Conservation (phyloP, 805 yeast species). For the Yarrowia sp. region DNA sequence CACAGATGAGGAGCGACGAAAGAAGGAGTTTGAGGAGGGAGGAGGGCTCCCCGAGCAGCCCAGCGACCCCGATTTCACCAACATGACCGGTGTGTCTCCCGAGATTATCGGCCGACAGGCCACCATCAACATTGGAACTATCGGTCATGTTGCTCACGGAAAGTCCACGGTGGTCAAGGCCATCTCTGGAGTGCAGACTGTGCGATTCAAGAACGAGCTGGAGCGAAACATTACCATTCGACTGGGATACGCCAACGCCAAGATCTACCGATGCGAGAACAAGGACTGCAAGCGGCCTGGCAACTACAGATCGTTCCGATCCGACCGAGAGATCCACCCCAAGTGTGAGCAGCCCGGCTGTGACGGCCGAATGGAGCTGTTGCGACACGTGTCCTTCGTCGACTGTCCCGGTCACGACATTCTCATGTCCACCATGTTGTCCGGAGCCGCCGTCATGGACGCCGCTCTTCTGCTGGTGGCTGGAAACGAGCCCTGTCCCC, state of each 20-base stretch:
- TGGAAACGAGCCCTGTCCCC: slow-evolving; percentile 99
- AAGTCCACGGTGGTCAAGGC: slow-evolving; percentile 93
- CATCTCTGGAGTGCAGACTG: slow-evolving; percentile 98
- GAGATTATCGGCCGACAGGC: slow-evolving; percentile 97
- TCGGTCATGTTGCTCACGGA: slow-evolving; percentile 97
- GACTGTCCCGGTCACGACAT: slow-evolving; percentile 99
- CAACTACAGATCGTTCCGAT: slow-evolving; percentile 91
- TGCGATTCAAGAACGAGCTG: slow-evolving; percentile 97
- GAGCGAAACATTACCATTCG: slow-evolving; percentile 99
- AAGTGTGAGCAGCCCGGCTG: slow-evolving; percentile 89
- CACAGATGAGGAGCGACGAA: slow-evolving; percentile 74
- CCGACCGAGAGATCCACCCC: slow-evolving; percentile 94
- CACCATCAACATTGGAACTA: slow-evolving; percentile 96
- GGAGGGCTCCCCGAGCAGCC: slow-evolving; percentile 99
- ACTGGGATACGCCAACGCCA: slow-evolving; percentile 98
- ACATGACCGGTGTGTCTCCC: slow-evolving; percentile 85
- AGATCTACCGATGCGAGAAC: slow-evolving; percentile 91
- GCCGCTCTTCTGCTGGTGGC: slow-evolving; percentile 96
- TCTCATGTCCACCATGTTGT: slow-evolving; percentile 99
- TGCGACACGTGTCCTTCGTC: slow-evolving; percentile 97
- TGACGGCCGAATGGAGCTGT: slow-evolving; percentile 83
- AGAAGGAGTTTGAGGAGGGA: slow-evolving; percentile 92
- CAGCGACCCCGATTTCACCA: slow-evolving; percentile 79
- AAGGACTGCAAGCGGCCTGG: slow-evolving; percentile 90
- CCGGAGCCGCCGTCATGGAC: slow-evolving; percentile 99